Base-by-base conservation (phyloP, 75 land plant genomes). In the Gnetum montanum region DNA sequence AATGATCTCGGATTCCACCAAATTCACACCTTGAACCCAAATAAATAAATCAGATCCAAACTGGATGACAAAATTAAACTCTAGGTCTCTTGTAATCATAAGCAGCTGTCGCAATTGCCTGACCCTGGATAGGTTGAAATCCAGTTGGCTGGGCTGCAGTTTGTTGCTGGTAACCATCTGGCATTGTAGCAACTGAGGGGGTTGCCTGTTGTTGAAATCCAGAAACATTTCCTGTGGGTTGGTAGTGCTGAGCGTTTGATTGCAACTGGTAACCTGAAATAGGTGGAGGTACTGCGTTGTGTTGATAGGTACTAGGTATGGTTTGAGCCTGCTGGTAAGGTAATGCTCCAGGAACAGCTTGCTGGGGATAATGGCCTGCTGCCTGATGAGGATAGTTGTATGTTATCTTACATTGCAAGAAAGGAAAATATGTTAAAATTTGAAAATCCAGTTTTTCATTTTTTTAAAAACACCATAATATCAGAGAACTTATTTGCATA, bases 51-150 rank as follows among this genome's bases (percentile, higher is more conserved):
- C n/a, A n/a, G n/a, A n/a, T n/a, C n/a, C n/a, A 43, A n/a, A n/a
- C n/a, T n/a, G n/a, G n/a, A n/a, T n/a, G 52, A 1, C 52, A 52
- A 6, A 7, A 8, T 52, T 35, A 52, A 13, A 52, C 30, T 24
- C 54, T 29, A n/a, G 54, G 54, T 18, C 54, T 34, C 22, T 52
- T 52, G 54, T 52, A 52, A 52, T 52, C 54, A 52, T 52, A 52
- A 13, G 33, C 54, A 52, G 54, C 23, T n/a, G 54, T 35, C 30
- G 27, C 29, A n/a, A 52, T 35, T 18, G 54, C 36, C 20, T 52
- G 54, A 3, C 54, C 54, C 33, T 52, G 54, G 3, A 23, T 23
- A 0, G 54, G 54, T 29, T 52, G 54, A 23, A 52, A 52, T 0
- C 18, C 33, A 52, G 54, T 35, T 18, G 54, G 13, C 20, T 10